A percentile compares a stretch with the other conserved stretches of the same genome.
These are phyloP conservation scores for Leishmania gerbilli DNA, from an alignment of 208 protist genomes.

Conservation along the genomic window DNA sequence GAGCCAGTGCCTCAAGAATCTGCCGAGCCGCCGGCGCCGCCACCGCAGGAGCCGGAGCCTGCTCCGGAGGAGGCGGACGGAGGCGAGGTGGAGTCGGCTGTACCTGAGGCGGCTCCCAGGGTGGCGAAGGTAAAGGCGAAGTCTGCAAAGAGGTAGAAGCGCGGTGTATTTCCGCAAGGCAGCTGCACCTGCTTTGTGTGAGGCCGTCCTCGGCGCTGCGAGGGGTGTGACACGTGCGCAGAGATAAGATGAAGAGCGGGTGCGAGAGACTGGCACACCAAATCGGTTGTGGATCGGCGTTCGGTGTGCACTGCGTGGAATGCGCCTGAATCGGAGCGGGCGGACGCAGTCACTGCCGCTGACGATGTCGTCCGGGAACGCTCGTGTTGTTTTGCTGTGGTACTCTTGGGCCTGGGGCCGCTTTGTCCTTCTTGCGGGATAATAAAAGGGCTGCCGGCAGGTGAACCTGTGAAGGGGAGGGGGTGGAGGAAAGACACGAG, in stretches of 20 bases:
- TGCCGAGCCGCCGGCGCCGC: background rate
- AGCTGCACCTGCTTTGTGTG: background rate
- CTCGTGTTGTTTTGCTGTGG: background rate
- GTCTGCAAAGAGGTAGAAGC: background rate
- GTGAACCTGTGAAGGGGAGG: background rate
- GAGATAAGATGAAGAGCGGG: background rate
- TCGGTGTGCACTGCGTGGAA: background rate
- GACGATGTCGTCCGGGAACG: background rate
- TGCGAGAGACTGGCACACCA: background rate
- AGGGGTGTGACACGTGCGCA: background rate
- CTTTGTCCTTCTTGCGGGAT: background rate
- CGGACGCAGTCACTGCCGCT: background rate
- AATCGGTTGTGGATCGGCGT: background rate
- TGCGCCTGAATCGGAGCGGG: background rate
- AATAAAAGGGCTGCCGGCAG: background rate
- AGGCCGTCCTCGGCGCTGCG: background rate
- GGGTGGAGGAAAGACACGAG: too few species aligned
- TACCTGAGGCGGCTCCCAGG: background rate
- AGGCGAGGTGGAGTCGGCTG: background rate
- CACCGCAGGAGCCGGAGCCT: background rate
- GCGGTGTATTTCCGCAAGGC: background rate
- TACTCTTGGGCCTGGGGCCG: background rate
- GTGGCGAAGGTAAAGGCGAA: conserved; percentile 2
- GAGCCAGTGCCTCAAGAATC: background rate
- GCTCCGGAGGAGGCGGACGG: background rate